Evolutionary conservation across 208 protist species (phyloP).

Genomic region (Trypanosoma platydactyli): DNA sequence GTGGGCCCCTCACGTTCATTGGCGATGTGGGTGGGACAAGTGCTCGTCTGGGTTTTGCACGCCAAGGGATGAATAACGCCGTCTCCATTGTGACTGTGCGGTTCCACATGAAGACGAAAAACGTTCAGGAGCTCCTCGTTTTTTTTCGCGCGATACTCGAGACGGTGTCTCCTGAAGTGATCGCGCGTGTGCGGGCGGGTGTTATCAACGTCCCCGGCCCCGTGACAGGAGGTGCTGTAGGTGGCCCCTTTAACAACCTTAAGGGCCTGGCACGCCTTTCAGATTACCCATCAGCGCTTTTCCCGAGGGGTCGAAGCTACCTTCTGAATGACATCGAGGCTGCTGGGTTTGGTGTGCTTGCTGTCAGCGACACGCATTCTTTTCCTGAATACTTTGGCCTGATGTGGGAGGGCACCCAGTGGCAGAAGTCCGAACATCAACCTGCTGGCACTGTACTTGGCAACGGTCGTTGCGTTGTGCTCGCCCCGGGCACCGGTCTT

Average conservation of each 20-base stretch:
- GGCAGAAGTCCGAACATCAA: conserved; percentile 26
- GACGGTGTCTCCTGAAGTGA: conserved; percentile 30
- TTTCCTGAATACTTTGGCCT: conserved; percentile 62
- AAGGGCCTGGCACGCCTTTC: conserved; percentile 48
- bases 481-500: conserved; percentile 64
- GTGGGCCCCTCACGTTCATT: conserved; percentile 53
- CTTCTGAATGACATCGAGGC: conserved; percentile 75
- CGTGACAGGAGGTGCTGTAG: conserved; percentile 42
- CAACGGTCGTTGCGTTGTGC: conserved; percentile 48
- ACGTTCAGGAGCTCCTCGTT: conserved; percentile 43
- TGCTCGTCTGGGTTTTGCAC: conserved; percentile 65
- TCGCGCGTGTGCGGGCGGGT: conserved; percentile 44
- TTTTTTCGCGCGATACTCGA: conserved; percentile 50
- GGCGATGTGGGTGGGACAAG: conserved; percentile 76
- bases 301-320: conserved; percentile 47
- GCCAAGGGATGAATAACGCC: conserved; percentile 10
- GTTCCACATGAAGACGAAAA: conserved; percentile 51
- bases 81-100: conserved; percentile 40
- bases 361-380: conserved; percentile 41
- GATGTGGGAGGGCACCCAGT: conserved; percentile 72
- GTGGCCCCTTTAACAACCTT: conserved; percentile 70
- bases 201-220: conserved; percentile 63
- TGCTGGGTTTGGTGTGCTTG: conserved; percentile 62
- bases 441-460: conserved; percentile 34
- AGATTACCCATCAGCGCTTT: conserved; percentile 55